Evolutionary conservation across 495 filamentous ascomycete genomes (phyloP).

Genomic region (Trichoderma erinaceum): DNA sequence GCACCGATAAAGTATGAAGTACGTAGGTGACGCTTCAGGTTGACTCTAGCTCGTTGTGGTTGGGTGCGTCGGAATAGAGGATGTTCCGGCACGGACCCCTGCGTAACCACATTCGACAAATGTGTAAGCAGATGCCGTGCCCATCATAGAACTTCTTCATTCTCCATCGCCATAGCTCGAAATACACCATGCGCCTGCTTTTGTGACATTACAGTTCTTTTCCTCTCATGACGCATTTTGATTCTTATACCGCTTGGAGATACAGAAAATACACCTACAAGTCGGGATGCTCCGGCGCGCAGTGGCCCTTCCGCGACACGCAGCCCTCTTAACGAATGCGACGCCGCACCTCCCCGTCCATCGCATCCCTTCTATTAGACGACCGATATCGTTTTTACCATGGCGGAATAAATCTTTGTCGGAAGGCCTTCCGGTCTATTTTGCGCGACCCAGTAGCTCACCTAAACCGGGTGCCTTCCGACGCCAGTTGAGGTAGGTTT

Average conservation of each 20-base stretch:
- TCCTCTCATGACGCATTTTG: not conserved
- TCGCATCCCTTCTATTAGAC: not conserved
- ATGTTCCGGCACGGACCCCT: not conserved
- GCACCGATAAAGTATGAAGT: slow-evolving; percentile 5
- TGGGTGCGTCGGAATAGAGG: not conserved
- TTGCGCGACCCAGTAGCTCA: not conserved
- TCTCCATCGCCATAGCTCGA: not conserved
- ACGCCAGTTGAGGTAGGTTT: not conserved
- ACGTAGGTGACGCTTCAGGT: slow-evolving; percentile 6
- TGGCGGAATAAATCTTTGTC: not conserved
- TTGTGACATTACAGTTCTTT: not conserved
- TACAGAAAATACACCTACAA: not conserved
- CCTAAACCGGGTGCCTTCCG: slow-evolving; percentile 3
- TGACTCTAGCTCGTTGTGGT: not conserved
- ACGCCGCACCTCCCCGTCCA: not conserved
- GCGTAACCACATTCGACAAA: slow-evolving; percentile 11
- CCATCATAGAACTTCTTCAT: not conserved
- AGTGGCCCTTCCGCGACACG: slow-evolving; percentile 7
- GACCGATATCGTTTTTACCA: slow-evolving; percentile 1
- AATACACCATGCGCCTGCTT: not conserved
- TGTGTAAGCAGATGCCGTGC: not conserved
- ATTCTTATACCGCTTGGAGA: not conserved
- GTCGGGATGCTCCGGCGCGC: slow-evolving; percentile 9
- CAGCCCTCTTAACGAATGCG: not conserved
- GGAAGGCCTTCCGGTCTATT: slow-evolving; percentile 1